Evolutionary conservation across 345 rosid genomes (phyloP), one percentile per base, ranked within the genome.

Genomic region (Cardiospermum halicacabum): DNA sequence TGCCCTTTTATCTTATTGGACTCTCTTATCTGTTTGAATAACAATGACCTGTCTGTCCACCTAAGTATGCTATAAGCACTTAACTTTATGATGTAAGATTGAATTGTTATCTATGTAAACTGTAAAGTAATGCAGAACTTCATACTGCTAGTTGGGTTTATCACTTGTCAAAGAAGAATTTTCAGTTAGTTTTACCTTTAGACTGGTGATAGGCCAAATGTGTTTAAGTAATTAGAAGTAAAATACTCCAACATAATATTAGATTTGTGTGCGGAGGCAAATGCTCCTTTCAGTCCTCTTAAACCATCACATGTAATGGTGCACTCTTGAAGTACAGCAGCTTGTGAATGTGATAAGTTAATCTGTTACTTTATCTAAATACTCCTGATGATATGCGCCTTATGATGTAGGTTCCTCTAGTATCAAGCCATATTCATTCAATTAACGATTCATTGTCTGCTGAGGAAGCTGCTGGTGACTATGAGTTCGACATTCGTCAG

Each of bases 401-500:
- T 12, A 7, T 50, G 37, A 60, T 37, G 39, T 86, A 93, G 98
- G 89, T 93, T 9, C 89, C 89, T 0, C 75, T 90, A 70, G 77
- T 84, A 40, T 91, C 92, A 5, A 80, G 94, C 56, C 96, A 88
- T 48, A 80, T 90, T 64, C 82, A 88, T 75, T 88, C 94, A 25
- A 88, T 90, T 28, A 90, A 93, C 62, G 97, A 84, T 74, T 75
- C 85, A 28, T 74, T 85, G 16, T 81, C 97, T 7, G 94, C 89
- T 9, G 94, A 90, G 80, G 84, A 86, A 75, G 97, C 96, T 54
- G 96, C 96, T 1, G 74, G 69, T 24, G 87, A 84, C 45, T 90
- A 93, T 64, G 89, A 78, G 80, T 86, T 88, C 53, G 82, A 61
- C 28, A 84, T 93, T 51, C 80, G 92, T 34, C 97, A 90, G 78